Percentiles rank a stretch among this genome's conserved stretches.
These are phyloP conservation scores for Phytopythium mirpurense DNA, from an alignment of 352 stramenopile species.

Conservation along the genomic window DNA sequence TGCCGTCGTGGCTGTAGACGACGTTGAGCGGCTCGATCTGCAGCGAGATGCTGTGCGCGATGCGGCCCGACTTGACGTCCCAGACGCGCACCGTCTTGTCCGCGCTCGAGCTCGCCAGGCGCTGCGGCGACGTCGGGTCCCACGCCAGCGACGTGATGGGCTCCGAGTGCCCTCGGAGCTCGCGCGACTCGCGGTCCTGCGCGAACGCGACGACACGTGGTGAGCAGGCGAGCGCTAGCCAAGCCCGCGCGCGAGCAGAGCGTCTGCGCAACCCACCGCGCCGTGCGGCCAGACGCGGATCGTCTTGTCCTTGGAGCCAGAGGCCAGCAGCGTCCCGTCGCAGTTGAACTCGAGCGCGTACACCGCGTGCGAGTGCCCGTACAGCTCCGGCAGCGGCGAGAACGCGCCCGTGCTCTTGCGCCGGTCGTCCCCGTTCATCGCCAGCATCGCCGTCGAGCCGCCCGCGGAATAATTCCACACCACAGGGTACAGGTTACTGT, in stretches of 20 bases:
- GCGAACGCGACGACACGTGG: background rate
- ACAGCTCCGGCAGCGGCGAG: slow-evolving; percentile 68
- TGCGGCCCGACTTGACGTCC: slow-evolving; percentile 76
- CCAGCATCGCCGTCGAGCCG: background rate
- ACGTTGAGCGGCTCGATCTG: slow-evolving; percentile 73
- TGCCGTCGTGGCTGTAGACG: slow-evolving; percentile 73
- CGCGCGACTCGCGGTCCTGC: slow-evolving; percentile 49
- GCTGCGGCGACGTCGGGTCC: slow-evolving; percentile 59
- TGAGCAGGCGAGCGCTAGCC: background rate
- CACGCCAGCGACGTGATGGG: slow-evolving; percentile 66
- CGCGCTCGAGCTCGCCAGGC: slow-evolving; percentile 58
- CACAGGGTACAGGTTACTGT: background rate
- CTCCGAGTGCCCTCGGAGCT: slow-evolving; percentile 71
- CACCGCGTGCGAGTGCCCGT: slow-evolving; percentile 74
- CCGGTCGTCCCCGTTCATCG: slow-evolving; percentile 2
- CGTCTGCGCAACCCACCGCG: slow-evolving; percentile 25
- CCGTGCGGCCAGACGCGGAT: slow-evolving; percentile 73
- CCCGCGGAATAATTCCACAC: background rate
- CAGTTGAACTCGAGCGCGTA: slow-evolving; percentile 79
- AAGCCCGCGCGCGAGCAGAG: background rate
- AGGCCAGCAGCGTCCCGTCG: slow-evolving; percentile 65
- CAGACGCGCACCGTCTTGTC: slow-evolving; percentile 86
- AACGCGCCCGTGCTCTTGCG: slow-evolving; percentile 16
- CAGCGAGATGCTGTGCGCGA: slow-evolving; percentile 70
- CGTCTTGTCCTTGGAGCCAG: slow-evolving; percentile 71